phyloP scores from a whole-genome alignment of 2,329 filamentous ascomycete species.

The Penicillium sp. region DNA sequence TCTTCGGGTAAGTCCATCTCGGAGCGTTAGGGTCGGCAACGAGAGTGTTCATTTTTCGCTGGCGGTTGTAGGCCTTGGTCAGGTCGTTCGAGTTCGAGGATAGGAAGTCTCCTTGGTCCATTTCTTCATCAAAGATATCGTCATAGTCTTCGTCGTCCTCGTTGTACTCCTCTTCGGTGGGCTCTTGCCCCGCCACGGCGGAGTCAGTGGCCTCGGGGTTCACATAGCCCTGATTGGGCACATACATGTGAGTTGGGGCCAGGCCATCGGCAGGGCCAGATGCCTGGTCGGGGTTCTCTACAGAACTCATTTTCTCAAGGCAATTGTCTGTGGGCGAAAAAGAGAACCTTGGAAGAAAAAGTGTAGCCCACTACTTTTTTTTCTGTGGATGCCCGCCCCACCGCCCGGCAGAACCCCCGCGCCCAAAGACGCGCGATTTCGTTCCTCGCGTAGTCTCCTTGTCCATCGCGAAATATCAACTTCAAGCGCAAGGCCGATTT shows the following conservation, averaged over 20 bases:
- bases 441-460: slow-evolving; percentile 18
- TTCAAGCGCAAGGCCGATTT: background rate
- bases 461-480: slow-evolving; percentile 15
- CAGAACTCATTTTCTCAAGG: slow-evolving; percentile 26
- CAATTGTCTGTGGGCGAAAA: background rate
- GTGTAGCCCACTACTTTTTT: slow-evolving; percentile 24
- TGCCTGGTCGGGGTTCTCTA: slow-evolving; percentile 17
- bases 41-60: slow-evolving; percentile 65
- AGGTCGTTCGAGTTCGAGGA: slow-evolving; percentile 65
- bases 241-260: slow-evolving; percentile 48
- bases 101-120: slow-evolving; percentile 57
- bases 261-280: slow-evolving; percentile 46
- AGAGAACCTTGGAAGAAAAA: slow-evolving; percentile 16
- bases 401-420: slow-evolving; percentile 42
- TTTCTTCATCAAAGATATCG: slow-evolving; percentile 56
- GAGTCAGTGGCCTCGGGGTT: slow-evolving; percentile 37
- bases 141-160: slow-evolving; percentile 62
- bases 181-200: slow-evolving; percentile 33
- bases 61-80: slow-evolving; percentile 86
- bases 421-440: slow-evolving; percentile 27
- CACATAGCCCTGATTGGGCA: slow-evolving; percentile 52
- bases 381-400: slow-evolving; percentile 26
- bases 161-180: slow-evolving; percentile 36
- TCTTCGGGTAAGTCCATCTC: slow-evolving; percentile 62
- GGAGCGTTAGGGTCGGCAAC: slow-evolving; percentile 50